Evolutionary conservation across 139 green algal species (phyloP).

Genomic region (Coelastrella sp.): DNA sequence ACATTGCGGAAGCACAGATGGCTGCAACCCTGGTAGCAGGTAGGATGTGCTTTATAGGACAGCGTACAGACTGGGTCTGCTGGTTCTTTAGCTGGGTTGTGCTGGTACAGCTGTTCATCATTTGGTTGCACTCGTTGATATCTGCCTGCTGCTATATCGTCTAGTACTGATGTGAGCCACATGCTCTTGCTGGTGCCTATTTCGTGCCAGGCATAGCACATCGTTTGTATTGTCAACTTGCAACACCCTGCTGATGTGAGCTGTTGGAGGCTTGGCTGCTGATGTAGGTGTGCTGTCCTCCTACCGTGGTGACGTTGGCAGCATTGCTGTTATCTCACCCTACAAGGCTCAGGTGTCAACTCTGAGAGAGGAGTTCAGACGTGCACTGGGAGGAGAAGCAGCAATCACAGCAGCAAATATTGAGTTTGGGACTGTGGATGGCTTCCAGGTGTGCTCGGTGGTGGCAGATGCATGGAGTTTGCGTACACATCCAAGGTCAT

Average conservation of each 20-base stretch:
- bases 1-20: slow-evolving; percentile 70
- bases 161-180: no score
- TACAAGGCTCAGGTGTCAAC: slow-evolving; percentile 72
- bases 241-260: no score
- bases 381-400: not conserved
- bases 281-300: slow-evolving; percentile 54
- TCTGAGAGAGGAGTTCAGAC: slow-evolving; percentile 49
- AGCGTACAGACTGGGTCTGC: not conserved
- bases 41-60: slow-evolving; percentile 15
- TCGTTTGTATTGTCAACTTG: no score
- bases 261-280: no score
- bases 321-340: slow-evolving; percentile 69
- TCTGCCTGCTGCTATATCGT: no score
- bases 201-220: no score
- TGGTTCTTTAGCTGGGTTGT: not conserved
- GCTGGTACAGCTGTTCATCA: no score
- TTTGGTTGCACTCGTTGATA: no score
- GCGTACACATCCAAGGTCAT: no score
- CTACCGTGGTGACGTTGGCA: slow-evolving; percentile 42
- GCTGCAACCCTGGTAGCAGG: slow-evolving; percentile 62
- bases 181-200: no score
- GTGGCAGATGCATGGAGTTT: no score
- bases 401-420: slow-evolving; percentile 17
- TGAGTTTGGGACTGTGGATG: slow-evolving; percentile 76
- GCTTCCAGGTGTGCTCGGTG: slow-evolving; percentile 64